These are phyloP conservation scores for Venturia oleaginea DNA, from an alignment of 2,329 filamentous ascomycete species.

Conservation along the genomic window DNA sequence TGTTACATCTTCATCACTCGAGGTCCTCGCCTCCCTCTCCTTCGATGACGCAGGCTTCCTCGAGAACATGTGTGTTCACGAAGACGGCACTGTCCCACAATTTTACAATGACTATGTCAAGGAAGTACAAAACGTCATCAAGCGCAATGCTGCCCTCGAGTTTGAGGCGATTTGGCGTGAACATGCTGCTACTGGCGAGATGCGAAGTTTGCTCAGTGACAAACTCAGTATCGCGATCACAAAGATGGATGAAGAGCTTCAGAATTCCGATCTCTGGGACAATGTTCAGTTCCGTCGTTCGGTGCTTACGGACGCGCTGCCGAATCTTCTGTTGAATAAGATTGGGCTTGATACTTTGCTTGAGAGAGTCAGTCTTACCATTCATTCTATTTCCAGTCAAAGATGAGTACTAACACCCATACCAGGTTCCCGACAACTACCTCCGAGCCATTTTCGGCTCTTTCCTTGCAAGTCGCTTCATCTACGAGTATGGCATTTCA, in stretches of 20 bases:
- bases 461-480: conserved; percentile 88
- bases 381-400: neutral
- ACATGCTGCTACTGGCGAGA: conserved; percentile 67
- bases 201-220: conserved; percentile 83
- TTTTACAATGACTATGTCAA: conserved; percentile 94
- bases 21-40: conserved; percentile 87
- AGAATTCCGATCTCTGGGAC: conserved; percentile 85
- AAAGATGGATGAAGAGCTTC: conserved; percentile 91
- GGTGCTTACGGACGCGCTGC: conserved; percentile 77
- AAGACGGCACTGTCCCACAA: conserved; percentile 67
- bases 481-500: conserved; percentile 87
- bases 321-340: conserved; percentile 73
- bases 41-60: conserved; percentile 87
- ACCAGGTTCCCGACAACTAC: conserved; percentile 76
- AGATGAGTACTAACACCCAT: conserved; percentile 17
- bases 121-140: conserved; percentile 82
- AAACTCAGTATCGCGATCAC: conserved; percentile 87
- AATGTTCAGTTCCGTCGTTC: conserved; percentile 68
- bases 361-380: conserved; percentile 49
- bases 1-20: conserved; percentile 92
- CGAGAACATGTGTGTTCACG: conserved; percentile 82
- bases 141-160: conserved; percentile 83
- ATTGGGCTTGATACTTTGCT: conserved; percentile 87
- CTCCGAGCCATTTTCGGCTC: conserved; percentile 92
- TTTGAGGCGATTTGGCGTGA: conserved; percentile 99